Evolutionary conservation across 768 basidiomycete genomes (phyloP), one percentile per base, ranked within the genome.

Genomic region (Podaxis sp.): DNA sequence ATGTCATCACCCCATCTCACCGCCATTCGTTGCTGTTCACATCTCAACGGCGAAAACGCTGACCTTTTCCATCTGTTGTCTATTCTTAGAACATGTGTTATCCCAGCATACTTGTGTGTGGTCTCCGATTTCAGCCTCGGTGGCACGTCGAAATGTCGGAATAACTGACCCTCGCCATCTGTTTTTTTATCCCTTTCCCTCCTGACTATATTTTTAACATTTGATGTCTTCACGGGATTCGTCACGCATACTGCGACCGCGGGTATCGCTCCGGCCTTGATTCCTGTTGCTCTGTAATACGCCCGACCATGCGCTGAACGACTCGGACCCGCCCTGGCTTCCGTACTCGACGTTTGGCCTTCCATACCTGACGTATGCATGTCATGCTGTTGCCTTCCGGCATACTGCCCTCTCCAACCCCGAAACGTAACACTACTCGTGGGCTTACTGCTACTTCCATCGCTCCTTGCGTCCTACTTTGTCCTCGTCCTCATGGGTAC

Each of bases 51-150:
- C 54, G 15, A 59, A 24, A 44, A 12, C 52, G 39, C 33, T 55
- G 42, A 63, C 36, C 26, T 57, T 28, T 36, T 24, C 30, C 13
- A 53, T 42, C 11, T 4, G 17, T 19, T 46, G 33, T 33, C 57
- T 63, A 62, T 40, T 55, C 64, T 56, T 59, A 79, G 78, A 49
- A 65, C 72, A n/a, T 84, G 80, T 64, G 60, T 76, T 1, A 75
- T 88, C 24, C 87, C 88, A 4, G 85, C 85, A 8, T 87, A 84
- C 68, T 79, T 89, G 85, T 86, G 67, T 66, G 84, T 74, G 28
- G n/a, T 33, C 8, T 33, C 33, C 33, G 9, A 33, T 33, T 9
- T 33, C 33, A 33, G 33, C 36, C 22, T 56, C n/a, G 7, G n/a
- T 22, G 52, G 49, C 49, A 26, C 26, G 26, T 51, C 40, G 12